Conservation (phyloP, 2,329 filamentous ascomycete species). For the Dryadomyces quercus-mongolicae region DNA sequence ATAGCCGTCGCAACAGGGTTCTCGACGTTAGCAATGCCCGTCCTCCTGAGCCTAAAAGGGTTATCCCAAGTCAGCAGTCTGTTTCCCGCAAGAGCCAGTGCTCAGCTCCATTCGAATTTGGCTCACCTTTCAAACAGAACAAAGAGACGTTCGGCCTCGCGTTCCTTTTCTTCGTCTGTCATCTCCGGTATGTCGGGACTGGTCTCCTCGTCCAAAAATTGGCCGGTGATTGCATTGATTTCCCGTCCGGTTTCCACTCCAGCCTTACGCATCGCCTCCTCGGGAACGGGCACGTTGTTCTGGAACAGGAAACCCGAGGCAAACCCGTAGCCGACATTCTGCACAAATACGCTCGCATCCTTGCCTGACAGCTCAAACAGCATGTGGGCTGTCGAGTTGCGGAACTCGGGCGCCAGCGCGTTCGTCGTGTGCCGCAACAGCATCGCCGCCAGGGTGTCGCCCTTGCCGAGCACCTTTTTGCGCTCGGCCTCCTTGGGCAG, state of each 20-base stretch:
- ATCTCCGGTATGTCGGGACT: slow-evolving; percentile 53
- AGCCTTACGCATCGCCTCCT: slow-evolving; percentile 22
- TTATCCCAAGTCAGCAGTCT: background rate
- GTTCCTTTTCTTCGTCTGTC: slow-evolving; percentile 84
- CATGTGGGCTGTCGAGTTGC: slow-evolving; percentile 63
- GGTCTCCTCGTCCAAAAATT: slow-evolving; percentile 59
- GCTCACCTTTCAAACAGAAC: slow-evolving; percentile 76
- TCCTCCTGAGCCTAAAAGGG: slow-evolving; percentile 48
- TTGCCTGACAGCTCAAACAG: slow-evolving; percentile 80
- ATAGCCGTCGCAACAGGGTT: slow-evolving; percentile 65
- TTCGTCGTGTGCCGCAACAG: slow-evolving; percentile 70
- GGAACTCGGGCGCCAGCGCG: slow-evolving; percentile 56
- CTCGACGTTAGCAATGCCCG: slow-evolving; percentile 63
- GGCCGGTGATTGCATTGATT: slow-evolving; percentile 79
- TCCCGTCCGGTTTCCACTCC: slow-evolving; percentile 5
- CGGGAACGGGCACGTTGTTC: slow-evolving; percentile 69
- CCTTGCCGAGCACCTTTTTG: slow-evolving; percentile 62
- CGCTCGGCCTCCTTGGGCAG: slow-evolving; percentile 71
- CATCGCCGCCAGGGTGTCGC: slow-evolving; percentile 60
- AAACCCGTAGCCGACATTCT: slow-evolving; percentile 90
- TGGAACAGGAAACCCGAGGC: slow-evolving; percentile 83
- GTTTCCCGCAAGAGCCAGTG: background rate
- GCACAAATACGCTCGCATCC: slow-evolving; percentile 67
- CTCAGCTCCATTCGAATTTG: too few relatives aligned
- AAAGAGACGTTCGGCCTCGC: slow-evolving; percentile 80